phyloP scores from a whole-genome alignment of 192 early-diverging fungal genomes.

The Coemansia sp. region DNA sequence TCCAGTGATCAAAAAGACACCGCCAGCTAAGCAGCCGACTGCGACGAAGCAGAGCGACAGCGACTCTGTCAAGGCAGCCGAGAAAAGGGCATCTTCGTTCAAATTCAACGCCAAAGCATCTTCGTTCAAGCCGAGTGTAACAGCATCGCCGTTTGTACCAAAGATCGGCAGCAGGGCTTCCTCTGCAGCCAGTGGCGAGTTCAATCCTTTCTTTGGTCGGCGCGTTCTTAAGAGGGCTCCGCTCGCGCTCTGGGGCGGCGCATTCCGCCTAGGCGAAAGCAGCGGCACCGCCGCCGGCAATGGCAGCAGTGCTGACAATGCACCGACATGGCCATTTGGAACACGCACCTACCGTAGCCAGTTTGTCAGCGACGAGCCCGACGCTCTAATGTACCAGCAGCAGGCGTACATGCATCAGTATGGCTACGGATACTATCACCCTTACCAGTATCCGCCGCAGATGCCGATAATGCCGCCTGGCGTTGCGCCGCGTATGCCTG shows the following conservation, averaged over 20 bases:
- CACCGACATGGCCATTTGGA: slow-evolving; percentile 53
- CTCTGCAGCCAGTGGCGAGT: slow-evolving; percentile 28
- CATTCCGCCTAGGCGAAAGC: slow-evolving; percentile 23
- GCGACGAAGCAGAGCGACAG: background rate
- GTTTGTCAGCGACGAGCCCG: slow-evolving; percentile 42
- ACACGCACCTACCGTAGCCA: slow-evolving; percentile 48
- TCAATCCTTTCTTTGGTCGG: slow-evolving; percentile 50
- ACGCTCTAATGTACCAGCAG: slow-evolving; percentile 40
- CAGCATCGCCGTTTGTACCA: slow-evolving; percentile 69
- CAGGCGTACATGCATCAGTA: slow-evolving; percentile 46
- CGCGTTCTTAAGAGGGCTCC: slow-evolving; percentile 35
- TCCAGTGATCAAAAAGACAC: background rate
- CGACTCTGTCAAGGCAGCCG: slow-evolving; percentile 15
- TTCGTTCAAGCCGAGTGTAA: slow-evolving; percentile 74
- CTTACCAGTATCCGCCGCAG: slow-evolving; percentile 46
- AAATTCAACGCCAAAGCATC: slow-evolving; percentile 75
- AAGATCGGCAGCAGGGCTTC: slow-evolving; percentile 53
- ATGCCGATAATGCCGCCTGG: slow-evolving; percentile 41
- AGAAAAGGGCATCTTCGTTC: slow-evolving; percentile 40
- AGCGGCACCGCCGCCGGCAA: background rate
- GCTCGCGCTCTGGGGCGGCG: slow-evolving; percentile 38
- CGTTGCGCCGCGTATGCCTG: slow-evolving; percentile 17
- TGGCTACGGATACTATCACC: slow-evolving; percentile 48
- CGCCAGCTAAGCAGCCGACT: slow-evolving; percentile 1
- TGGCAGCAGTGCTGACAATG: slow-evolving; percentile 7